phyloP scores from a whole-genome alignment of 1,139 yeast species.

The Candida glucosophila region DNA sequence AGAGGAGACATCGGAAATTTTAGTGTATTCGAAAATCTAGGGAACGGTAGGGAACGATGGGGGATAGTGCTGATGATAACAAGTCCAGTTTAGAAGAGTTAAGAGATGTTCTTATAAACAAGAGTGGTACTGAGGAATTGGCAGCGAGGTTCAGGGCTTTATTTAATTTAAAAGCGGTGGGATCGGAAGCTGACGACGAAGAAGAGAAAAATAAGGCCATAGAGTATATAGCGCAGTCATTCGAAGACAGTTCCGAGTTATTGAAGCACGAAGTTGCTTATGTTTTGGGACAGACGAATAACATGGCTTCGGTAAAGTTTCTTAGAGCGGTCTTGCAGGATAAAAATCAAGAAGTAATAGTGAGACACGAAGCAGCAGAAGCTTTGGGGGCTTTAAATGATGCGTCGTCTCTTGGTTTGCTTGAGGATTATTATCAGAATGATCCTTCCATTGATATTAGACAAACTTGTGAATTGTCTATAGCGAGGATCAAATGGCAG shows the following conservation, averaged over 20 bases:
- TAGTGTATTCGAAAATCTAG: background rate
- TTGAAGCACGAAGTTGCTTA: conserved; percentile 97
- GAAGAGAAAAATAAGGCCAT: conserved; percentile 55
- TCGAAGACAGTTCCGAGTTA: conserved; percentile 78
- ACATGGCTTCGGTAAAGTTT: conserved; percentile 65
- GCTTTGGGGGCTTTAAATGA: conserved; percentile 96
- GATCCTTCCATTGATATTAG: conserved; percentile 86
- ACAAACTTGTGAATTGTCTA: conserved; percentile 96
- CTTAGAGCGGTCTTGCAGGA: conserved; percentile 67
- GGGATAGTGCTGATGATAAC: conserved; percentile 34
- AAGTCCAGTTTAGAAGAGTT: conserved; percentile 54
- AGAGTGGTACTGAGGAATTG: conserved; percentile 57
- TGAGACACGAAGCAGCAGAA: conserved; percentile 98
- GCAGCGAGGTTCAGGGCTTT: conserved; percentile 90
- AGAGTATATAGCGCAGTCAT: conserved; percentile 75
- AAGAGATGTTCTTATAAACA: conserved; percentile 61
- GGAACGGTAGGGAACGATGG: conserved; percentile 8
- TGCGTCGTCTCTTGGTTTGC: conserved; percentile 57
- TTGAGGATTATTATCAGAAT: conserved; percentile 52
- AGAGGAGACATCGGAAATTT: conserved; percentile 3
- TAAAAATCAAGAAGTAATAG: conserved; percentile 80
- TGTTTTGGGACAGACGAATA: conserved; percentile 94
- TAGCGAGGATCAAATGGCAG: conserved; percentile 92
- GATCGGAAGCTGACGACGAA: conserved; percentile 49
- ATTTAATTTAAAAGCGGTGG: conserved; percentile 81